phyloP scores from a whole-genome alignment of 345 rosid species.

The Trapa bicornis region DNA sequence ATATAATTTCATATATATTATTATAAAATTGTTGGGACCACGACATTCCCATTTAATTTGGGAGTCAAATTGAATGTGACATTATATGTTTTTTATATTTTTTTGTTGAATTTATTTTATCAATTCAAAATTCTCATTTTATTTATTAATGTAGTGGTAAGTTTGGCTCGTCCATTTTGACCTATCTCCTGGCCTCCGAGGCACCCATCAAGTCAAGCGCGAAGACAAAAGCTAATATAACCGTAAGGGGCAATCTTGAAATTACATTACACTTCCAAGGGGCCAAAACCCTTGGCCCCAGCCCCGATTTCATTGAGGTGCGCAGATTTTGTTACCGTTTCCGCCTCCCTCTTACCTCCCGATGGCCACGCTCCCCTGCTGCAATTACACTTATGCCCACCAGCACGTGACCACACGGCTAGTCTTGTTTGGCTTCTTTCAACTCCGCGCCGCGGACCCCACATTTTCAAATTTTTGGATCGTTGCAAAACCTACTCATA shows the following conservation, averaged over 20 bases:
- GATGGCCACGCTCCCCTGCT: constrained; percentile 8
- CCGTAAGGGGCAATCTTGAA: constrained; percentile 37
- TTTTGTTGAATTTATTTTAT: no score
- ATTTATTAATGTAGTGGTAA: no score
- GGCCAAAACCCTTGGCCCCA: neutral
- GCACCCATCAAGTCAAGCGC: neutral
- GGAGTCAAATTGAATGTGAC: no score
- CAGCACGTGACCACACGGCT: neutral
- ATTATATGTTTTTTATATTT: no score
- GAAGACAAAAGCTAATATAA: constrained; percentile 23
- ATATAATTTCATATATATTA: no score
- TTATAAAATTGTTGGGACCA: no score
- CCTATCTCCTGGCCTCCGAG: neutral
- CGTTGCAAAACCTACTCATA: constrained; percentile 30
- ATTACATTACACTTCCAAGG: constrained; percentile 1
- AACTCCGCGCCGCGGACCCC: neutral
- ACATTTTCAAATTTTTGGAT: constrained; percentile 15
- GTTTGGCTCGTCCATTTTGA: neutral
- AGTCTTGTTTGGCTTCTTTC: neutral
- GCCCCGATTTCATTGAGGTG: neutral
- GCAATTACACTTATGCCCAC: neutral
- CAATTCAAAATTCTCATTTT: no score
- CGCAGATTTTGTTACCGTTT: constrained; percentile 33
- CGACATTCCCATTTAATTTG: no score
- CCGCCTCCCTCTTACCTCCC: constrained; percentile 10